These are phyloP conservation scores for Marasmius tenuissimus DNA, from an alignment of 1,284 basidiomycete species.

Conservation along the genomic window DNA sequence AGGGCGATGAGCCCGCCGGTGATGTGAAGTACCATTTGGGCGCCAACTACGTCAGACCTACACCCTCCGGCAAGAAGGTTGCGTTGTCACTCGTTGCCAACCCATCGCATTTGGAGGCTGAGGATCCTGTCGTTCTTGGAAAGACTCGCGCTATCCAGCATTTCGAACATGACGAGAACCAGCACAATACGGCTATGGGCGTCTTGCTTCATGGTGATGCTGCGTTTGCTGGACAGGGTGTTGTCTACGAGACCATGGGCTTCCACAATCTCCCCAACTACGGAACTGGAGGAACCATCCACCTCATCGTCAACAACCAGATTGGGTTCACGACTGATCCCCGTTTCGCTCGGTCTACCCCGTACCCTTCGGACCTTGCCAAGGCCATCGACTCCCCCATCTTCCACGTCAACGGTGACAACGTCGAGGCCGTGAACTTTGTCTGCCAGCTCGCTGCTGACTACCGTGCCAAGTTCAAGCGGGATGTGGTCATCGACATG, in stretches of 20 bases:
- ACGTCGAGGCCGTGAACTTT: slow-evolving; percentile 97
- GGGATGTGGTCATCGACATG: slow-evolving; percentile 98
- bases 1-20: slow-evolving; percentile 81
- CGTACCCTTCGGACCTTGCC: slow-evolving; percentile 98
- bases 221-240: slow-evolving; percentile 97
- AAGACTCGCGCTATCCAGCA: slow-evolving; percentile 98
- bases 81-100: slow-evolving; percentile 97
- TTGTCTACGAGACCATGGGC: slow-evolving; percentile 99
- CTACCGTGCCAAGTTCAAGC: slow-evolving; percentile 98
- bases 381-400: slow-evolving; percentile 99
- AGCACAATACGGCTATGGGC: slow-evolving; percentile 85
- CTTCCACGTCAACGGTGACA: slow-evolving; percentile 99
- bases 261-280: slow-evolving; percentile 95
- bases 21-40: slow-evolving; percentile 99
- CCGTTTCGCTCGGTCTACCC: slow-evolving; percentile 95
- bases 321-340: slow-evolving; percentile 99
- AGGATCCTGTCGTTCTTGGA: slow-evolving; percentile 96
- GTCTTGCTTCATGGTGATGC: slow-evolving; percentile 98
- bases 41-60: slow-evolving; percentile 98
- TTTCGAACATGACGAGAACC: slow-evolving; percentile 84
- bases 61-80: slow-evolving; percentile 97
- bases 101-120: slow-evolving; percentile 97
- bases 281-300: slow-evolving; percentile 97
- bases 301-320: slow-evolving; percentile 99
- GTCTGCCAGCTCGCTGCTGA: slow-evolving; percentile 98